Evolutionary conservation across 2,329 filamentous ascomycete species (phyloP).

Genomic region (Verticillium klebahnii): DNA sequence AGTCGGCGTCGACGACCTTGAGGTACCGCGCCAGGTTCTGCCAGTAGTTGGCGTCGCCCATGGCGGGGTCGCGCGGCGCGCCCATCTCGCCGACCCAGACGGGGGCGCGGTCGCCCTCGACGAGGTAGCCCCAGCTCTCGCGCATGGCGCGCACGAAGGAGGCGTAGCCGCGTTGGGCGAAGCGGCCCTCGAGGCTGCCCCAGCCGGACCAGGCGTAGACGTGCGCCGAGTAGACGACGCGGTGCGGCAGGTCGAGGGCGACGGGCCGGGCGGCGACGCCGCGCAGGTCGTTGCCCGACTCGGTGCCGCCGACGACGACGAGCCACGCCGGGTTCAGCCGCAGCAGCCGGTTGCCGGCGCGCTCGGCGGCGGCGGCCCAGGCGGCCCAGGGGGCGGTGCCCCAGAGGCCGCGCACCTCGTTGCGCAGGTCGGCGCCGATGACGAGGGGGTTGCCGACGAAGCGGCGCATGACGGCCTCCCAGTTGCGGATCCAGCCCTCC

Average conservation of each 20-base stretch:
- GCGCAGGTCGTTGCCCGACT: slow-evolving; percentile 61
- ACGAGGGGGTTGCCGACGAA: slow-evolving; percentile 56
- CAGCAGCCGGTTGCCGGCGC: slow-evolving; percentile 56
- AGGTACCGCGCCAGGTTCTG: slow-evolving; percentile 56
- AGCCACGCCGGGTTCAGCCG: slow-evolving; percentile 59
- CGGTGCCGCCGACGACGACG: slow-evolving; percentile 63
- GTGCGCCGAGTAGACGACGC: slow-evolving; percentile 63
- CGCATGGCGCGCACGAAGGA: slow-evolving; percentile 61
- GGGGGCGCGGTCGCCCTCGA: slow-evolving; percentile 50
- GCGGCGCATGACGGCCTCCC: slow-evolving; percentile 59
- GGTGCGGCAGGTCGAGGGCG: slow-evolving; percentile 46
- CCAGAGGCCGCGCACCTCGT: slow-evolving; percentile 66
- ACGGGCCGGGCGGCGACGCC: slow-evolving; percentile 53
- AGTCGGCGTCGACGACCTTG: slow-evolving; percentile 55
- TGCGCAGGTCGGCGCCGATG: slow-evolving; percentile 62
- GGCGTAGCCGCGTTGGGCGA: slow-evolving; percentile 53
- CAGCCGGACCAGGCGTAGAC: slow-evolving; percentile 69
- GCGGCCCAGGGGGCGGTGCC: slow-evolving; percentile 63
- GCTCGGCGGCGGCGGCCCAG: slow-evolving; percentile 62
- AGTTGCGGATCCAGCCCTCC: slow-evolving; percentile 61
- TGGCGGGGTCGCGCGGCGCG: slow-evolving; percentile 45
- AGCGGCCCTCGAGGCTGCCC: slow-evolving; percentile 57
- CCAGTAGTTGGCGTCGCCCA: slow-evolving; percentile 63
- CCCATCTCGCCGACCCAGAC: slow-evolving; percentile 69
- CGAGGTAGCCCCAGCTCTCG: slow-evolving; percentile 61